A percentile compares a stretch with the other conserved stretches of the same genome.
Evolutionary conservation across 208 protist species (phyloP).

Genomic region (Phytomonas serpens): DNA sequence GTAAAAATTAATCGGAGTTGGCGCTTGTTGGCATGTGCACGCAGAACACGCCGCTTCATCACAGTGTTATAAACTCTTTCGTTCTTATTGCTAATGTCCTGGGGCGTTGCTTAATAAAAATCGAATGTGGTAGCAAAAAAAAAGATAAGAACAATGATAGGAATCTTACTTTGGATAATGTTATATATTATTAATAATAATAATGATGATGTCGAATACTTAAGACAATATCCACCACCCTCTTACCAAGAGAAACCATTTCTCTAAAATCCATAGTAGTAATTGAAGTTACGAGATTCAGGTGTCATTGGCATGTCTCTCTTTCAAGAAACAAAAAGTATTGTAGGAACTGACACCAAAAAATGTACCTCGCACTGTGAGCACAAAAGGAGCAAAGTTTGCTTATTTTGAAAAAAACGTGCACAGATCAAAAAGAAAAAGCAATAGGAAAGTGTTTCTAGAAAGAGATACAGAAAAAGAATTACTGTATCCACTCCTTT

Average conservation of each 20-base stretch:
- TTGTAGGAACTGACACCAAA: neutral
- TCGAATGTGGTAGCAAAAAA: conserved; percentile 9
- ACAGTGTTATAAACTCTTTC: neutral
- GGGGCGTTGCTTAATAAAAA: conserved; percentile 9
- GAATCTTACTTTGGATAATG: neutral
- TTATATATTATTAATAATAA: neutral
- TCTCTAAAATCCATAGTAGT: neutral
- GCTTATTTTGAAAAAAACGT: neutral
- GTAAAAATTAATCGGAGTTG: conserved; percentile 56
- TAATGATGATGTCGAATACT: neutral
- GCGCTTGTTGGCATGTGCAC: conserved; percentile 75
- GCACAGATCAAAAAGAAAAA: conserved; percentile 9
- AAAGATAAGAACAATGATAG: conserved; percentile 7
- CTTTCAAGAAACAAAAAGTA: conserved; percentile 13
- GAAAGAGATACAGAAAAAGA: neutral
- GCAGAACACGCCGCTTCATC: conserved; percentile 78
- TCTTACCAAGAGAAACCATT: neutral
- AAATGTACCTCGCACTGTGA: neutral
- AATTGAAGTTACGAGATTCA: neutral
- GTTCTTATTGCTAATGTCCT: conserved; percentile 8
- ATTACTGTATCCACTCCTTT: neutral
- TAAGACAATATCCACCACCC: neutral
- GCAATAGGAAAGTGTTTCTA: neutral
- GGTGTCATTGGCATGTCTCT: neutral
- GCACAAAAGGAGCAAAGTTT: neutral